Percentiles rank a stretch among this genome's conserved stretches.
phyloP scores from a whole-genome alignment of 2,329 filamentous ascomycete species.

The Bipolaris bicolor region DNA sequence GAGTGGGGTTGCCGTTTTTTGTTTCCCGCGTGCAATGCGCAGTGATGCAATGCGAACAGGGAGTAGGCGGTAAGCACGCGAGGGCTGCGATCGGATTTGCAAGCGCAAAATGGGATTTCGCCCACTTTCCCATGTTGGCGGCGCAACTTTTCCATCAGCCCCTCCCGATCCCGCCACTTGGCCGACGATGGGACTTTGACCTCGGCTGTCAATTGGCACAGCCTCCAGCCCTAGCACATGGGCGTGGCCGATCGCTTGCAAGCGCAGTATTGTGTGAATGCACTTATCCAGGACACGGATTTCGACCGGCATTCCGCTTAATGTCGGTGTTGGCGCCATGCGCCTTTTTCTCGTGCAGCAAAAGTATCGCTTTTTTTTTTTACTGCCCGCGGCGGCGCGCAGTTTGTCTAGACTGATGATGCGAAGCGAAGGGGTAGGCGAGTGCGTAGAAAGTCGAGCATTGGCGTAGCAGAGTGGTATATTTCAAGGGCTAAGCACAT shows the following conservation, averaged over 20 bases:
- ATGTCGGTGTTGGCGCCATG: background rate
- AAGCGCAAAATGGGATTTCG: constrained; percentile 10
- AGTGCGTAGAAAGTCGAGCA: no score
- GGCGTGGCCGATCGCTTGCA: background rate
- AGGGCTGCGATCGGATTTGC: constrained; percentile 10
- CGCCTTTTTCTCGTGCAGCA: no score
- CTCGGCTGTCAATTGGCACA: background rate
- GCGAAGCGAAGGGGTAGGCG: background rate
- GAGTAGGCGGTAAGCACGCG: background rate
- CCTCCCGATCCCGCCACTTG: background rate
- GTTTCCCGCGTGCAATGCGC: background rate
- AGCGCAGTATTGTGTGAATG: background rate
- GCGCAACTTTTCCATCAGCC: constrained; percentile 6
- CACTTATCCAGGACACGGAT: background rate
- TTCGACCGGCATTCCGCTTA: background rate
- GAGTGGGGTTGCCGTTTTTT: background rate
- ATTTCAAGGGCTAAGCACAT: no score
- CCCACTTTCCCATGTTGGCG: constrained; percentile 2
- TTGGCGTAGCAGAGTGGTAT: no score
- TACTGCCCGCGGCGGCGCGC: background rate
- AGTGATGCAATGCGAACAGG: constrained; percentile 6
- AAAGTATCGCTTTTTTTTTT: background rate
- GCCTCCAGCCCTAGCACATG: background rate
- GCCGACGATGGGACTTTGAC: background rate
- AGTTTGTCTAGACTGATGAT: background rate